These are phyloP conservation scores for Penicillium sp. DNA, from an alignment of 2,329 filamentous ascomycete species.

Conservation along the genomic window DNA sequence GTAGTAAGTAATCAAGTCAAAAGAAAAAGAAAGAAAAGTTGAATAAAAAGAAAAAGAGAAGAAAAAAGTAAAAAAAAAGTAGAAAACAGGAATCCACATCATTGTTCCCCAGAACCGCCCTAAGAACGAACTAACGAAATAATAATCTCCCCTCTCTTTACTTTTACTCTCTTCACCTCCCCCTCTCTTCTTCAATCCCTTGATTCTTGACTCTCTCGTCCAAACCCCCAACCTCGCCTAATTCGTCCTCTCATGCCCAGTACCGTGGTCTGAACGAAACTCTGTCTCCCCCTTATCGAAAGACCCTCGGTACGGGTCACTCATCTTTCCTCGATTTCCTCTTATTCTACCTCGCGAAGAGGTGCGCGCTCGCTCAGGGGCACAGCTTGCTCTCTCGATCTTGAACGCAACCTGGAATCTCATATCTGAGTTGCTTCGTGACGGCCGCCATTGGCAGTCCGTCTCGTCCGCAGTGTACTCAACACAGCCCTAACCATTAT, in stretches of 20 bases:
- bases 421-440: neutral
- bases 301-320: neutral
- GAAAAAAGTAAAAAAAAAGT: neutral
- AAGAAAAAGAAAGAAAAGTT: neutral
- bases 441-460: neutral
- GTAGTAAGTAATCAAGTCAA: neutral
- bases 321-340: neutral
- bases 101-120: conserved; percentile 21
- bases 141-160: conserved; percentile 19
- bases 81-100: conserved; percentile 14
- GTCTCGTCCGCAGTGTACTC: neutral
- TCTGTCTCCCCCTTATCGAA: neutral
- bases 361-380: neutral
- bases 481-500: conserved; percentile 1
- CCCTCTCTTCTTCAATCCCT: neutral
- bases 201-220: conserved; percentile 1
- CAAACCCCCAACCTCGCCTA: neutral
- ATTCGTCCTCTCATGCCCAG: neutral
- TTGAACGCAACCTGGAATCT: neutral
- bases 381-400: neutral
- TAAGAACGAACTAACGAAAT: conserved; percentile 18
- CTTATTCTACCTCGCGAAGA: neutral
- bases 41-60: neutral
- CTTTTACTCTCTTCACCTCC: neutral
- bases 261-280: neutral